Percentiles rank a stretch among this genome's conserved stretches.
Conservation (phyloP, 805 yeast species). For the Metschnikowia hibisci region DNA sequence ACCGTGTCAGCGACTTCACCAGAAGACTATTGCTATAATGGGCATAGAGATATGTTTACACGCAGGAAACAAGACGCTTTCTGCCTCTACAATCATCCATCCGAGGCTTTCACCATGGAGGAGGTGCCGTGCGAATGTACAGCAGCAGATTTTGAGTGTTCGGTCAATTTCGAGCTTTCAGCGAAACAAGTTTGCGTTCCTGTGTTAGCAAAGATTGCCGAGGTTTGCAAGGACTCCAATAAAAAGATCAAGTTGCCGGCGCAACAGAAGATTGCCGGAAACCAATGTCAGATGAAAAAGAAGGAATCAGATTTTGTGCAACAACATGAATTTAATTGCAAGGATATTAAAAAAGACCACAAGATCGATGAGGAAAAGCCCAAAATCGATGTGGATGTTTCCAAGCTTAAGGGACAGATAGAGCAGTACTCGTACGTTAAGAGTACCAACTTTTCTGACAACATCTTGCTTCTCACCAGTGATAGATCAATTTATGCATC, state of each 20-base stretch:
- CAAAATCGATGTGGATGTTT: constrained; percentile 35
- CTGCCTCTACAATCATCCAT: constrained; percentile 56
- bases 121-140: constrained; percentile 59
- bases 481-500: constrained; percentile 57
- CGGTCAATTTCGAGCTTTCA: constrained; percentile 39
- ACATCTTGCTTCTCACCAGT: constrained; percentile 54
- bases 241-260: constrained; percentile 31
- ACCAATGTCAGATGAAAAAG: constrained; percentile 36
- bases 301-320: constrained; percentile 17
- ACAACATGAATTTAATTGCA: constrained; percentile 16
- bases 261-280: constrained; percentile 42
- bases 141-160: constrained; percentile 68
- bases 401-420: constrained; percentile 50
- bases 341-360: constrained; percentile 9
- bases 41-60: constrained; percentile 57
- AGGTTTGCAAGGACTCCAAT: constrained; percentile 23
- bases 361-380: constrained; percentile 2
- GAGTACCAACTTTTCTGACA: constrained; percentile 25
- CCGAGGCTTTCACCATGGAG: constrained; percentile 36
- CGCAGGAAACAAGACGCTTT: constrained; percentile 63
- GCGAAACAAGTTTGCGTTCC: constrained; percentile 47
- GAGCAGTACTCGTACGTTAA: constrained; percentile 50
- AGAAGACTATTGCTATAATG: constrained; percentile 55
- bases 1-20: constrained; percentile 47
- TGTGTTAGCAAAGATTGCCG: constrained; percentile 21